Evolutionary conservation across 371 early-diverging fungal genomes (phyloP).

Genomic region (Mucor irregularis): DNA sequence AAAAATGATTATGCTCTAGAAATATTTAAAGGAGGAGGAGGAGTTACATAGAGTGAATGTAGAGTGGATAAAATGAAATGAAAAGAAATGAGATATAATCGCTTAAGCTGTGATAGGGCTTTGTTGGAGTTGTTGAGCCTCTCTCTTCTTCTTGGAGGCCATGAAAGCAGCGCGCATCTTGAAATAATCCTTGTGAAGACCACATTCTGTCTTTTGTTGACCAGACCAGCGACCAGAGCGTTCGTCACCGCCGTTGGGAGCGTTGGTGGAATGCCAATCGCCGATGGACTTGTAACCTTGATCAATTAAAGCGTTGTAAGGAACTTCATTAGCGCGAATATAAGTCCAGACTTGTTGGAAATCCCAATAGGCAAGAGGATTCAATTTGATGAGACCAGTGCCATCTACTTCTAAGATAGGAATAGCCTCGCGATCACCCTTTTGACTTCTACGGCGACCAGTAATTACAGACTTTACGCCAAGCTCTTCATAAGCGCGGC

Average conservation of each 20-base stretch:
- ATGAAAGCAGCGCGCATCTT: slow-evolving; percentile 78
- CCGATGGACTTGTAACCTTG: slow-evolving; percentile 93
- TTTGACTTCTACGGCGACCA: slow-evolving; percentile 89
- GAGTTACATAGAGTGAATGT: neutral
- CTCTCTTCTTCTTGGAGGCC: slow-evolving; percentile 50
- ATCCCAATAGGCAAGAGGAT: slow-evolving; percentile 88
- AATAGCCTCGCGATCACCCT: slow-evolving; percentile 77
- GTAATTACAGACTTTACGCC: slow-evolving; percentile 81
- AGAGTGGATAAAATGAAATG: neutral
- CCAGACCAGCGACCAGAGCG: slow-evolving; percentile 92
- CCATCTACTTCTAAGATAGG: slow-evolving; percentile 83
- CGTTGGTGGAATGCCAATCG: slow-evolving; percentile 90
- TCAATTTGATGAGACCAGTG: slow-evolving; percentile 84
- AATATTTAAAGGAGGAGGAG: too few species aligned
- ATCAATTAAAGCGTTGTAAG: slow-evolving; percentile 87
- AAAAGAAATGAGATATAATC: neutral
- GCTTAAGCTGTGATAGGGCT: slow-evolving; percentile 15
- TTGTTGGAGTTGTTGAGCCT: slow-evolving; percentile 34
- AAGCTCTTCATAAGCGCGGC: slow-evolving; percentile 81
- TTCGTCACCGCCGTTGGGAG: slow-evolving; percentile 72
- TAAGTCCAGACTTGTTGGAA: slow-evolving; percentile 87
- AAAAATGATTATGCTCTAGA: too few species aligned
- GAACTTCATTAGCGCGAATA: slow-evolving; percentile 83
- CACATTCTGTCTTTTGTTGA: slow-evolving; percentile 90
- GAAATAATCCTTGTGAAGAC: slow-evolving; percentile 94